Evolutionary conservation across 192 early-diverging fungal genomes (phyloP), one percentile per base, ranked within the genome.

Genomic region (Umbelopsis vinacea): DNA sequence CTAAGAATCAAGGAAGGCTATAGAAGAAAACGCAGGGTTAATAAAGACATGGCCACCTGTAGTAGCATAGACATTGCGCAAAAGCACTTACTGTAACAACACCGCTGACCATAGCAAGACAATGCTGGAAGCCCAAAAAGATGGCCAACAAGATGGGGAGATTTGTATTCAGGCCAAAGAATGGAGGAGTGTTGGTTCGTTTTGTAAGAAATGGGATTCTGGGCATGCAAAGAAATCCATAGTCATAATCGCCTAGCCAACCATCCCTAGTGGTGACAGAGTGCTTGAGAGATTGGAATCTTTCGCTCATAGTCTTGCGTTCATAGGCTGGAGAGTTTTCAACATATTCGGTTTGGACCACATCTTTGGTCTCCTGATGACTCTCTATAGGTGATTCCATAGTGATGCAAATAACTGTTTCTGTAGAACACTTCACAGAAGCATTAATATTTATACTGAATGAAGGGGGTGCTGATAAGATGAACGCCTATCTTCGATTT

Each of bases 201-300:
- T 76, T 66, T 29, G 29, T 21, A 21, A 80, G 68, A 10, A 75
- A 79, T 15, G 83, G 83, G 33, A 82, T 73, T 0, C 71, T 76
- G 7, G 83, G 83, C 69, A 73, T 82, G 67, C 79, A 82, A 54
- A 85, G 79, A 23, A 77, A 85, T 0, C 81, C 75, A 69, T 82
- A 85, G 48, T 85, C 81, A 35, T 82, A 85, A 43, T 85, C 81
- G 3, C 83, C 83, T n/a, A 85, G 50, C 83, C 83, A 84, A 19
- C 81, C 78, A 23, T 45, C 55, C 29, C 68, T 52, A 0, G 81
- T 79, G 29, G 45, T 72, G 14, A 72, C 22, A 29, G 5, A n/a
- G 3, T 57, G 54, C 21, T 72, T 55, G 0, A 72, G 6, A 24
- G 21, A 12, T 14, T 6, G 19, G 0, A 70, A 33, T 17, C 67